phyloP scores from a whole-genome alignment of 106 monocot genomes.

The Posidonia australis region DNA sequence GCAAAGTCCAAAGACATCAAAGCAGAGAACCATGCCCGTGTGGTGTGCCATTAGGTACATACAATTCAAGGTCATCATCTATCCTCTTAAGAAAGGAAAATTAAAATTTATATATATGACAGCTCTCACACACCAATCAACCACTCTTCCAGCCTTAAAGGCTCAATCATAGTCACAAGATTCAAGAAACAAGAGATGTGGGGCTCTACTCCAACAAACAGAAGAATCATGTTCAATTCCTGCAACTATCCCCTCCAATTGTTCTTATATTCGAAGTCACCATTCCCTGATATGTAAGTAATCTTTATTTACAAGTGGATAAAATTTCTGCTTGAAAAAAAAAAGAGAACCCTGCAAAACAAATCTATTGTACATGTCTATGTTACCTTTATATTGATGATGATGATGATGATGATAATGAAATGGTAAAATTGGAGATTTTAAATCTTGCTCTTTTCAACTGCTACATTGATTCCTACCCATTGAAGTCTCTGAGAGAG shows the following conservation, averaged over 20 bases:
- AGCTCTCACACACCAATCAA: background rate
- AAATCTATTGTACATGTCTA: too few relatives aligned
- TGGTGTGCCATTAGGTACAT: too few relatives aligned
- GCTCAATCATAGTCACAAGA: background rate
- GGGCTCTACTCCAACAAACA: background rate
- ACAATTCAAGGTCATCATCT: too few relatives aligned
- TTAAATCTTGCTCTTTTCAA: too few relatives aligned
- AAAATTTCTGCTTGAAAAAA: background rate
- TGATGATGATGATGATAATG: too few relatives aligned
- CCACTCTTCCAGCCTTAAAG: background rate
- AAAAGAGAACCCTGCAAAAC: too few relatives aligned
- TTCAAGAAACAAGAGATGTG: background rate
- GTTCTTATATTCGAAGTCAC: background rate
- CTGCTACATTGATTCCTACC: background rate
- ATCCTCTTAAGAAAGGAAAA: too few relatives aligned
- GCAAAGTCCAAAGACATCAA: too few relatives aligned
- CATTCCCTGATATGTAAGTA: background rate
- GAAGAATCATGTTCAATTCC: background rate
- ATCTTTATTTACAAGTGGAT: background rate
- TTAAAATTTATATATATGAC: too few relatives aligned
- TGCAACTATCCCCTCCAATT: background rate
- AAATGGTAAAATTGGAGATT: too few relatives aligned
- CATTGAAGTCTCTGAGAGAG: slow-evolving; percentile 11
- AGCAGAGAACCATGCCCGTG: too few relatives aligned
- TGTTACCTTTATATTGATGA: too few relatives aligned